These are phyloP conservation scores for Solanum boliviense DNA, from an alignment of 257 asterid genomes.

Conservation along the genomic window DNA sequence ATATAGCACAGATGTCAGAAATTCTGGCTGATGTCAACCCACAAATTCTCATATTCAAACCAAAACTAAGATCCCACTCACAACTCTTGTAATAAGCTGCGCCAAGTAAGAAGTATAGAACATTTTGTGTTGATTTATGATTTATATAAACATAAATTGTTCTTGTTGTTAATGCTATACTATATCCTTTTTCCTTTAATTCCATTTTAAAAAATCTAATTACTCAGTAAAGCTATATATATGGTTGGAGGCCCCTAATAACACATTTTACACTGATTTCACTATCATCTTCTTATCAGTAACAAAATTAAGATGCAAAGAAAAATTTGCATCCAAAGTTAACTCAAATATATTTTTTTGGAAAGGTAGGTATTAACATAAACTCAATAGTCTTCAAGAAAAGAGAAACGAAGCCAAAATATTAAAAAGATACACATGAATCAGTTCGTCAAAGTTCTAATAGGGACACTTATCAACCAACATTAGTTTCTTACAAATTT, in stretches of 20 bases:
- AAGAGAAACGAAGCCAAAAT: neutral
- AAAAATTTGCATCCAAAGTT: neutral
- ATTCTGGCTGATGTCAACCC: neutral
- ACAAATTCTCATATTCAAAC: neutral
- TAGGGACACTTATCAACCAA: neutral
- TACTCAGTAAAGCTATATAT: neutral
- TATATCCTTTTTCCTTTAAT: neutral
- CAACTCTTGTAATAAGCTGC: neutral
- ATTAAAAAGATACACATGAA: neutral
- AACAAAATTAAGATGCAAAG: neutral
- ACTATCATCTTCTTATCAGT: neutral
- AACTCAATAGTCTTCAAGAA: neutral
- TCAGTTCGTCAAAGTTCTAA: neutral
- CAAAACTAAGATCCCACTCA: neutral
- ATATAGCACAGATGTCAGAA: neutral
- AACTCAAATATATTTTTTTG: neutral
- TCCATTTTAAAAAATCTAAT: neutral
- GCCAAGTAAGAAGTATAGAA: neutral
- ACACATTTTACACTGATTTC: neutral
- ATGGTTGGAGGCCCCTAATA: neutral
- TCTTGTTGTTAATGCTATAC: neutral
- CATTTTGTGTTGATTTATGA: neutral
- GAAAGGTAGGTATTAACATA: neutral
- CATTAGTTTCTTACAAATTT: neutral
- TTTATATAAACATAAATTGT: neutral